These are phyloP conservation scores for Scheffersomyces segobiensis DNA, from an alignment of 1,139 yeast species.

Conservation along the genomic window DNA sequence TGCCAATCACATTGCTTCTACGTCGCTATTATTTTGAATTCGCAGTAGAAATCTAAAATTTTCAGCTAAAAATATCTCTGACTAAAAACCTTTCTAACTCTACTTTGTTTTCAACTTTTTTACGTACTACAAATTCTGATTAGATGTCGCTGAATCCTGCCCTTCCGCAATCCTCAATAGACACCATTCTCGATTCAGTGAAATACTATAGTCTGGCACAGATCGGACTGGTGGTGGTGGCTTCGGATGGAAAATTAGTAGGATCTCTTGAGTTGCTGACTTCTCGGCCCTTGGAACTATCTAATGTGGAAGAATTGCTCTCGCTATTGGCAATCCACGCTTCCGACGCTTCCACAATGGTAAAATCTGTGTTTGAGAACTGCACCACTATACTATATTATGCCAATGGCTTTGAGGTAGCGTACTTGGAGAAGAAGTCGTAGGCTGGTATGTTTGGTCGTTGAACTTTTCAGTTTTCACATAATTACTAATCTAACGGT, in stretches of 20 bases:
- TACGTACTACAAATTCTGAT: not conserved
- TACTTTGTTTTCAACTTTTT: too few species aligned
- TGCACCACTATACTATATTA: not conserved
- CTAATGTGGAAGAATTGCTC: not conserved
- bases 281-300: not conserved
- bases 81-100: too few species aligned
- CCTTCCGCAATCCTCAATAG: not conserved
- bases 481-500: too few species aligned
- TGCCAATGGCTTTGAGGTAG: not conserved
- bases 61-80: too few species aligned
- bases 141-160: not conserved
- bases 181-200: not conserved
- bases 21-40: not conserved
- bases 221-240: not conserved
- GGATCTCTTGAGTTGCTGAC: not conserved
- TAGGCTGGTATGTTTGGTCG: not conserved
- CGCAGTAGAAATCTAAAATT: not conserved
- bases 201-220: not conserved
- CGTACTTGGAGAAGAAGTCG: not conserved
- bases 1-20: not conserved
- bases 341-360: not conserved
- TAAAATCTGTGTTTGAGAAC: not conserved
- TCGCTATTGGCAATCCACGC: not conserved
- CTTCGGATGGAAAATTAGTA: not conserved
- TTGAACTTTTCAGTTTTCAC: not conserved